phyloP scores from a whole-genome alignment of 768 basidiomycete species.

The Grammothele lineata region DNA sequence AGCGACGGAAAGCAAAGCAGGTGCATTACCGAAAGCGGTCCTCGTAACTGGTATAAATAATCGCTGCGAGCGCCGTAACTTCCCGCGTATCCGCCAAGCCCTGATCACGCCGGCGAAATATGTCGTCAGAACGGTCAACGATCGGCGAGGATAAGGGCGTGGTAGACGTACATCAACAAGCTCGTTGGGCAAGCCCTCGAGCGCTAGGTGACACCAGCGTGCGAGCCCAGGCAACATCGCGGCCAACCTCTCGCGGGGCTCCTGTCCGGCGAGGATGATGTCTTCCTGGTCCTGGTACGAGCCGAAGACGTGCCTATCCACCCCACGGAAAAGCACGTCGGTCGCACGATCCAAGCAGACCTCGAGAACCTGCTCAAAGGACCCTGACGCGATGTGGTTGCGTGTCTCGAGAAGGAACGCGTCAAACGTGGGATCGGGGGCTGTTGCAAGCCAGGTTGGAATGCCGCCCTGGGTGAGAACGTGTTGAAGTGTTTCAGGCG shows the following conservation, averaged over 20 bases:
- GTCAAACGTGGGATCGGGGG: constrained; percentile 49
- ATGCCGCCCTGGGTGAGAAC: constrained; percentile 64
- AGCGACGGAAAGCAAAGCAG: neutral
- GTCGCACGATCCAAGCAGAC: constrained; percentile 70
- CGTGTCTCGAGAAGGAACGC: constrained; percentile 69
- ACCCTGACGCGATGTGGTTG: constrained; percentile 54
- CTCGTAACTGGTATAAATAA: constrained; percentile 67
- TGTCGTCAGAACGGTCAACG: neutral
- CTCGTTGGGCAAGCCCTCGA: constrained; percentile 72
- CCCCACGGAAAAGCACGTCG: constrained; percentile 54
- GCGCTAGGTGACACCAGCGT: constrained; percentile 67
- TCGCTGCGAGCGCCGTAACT: constrained; percentile 64
- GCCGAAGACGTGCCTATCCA: constrained; percentile 62
- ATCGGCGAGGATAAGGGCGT: neutral
- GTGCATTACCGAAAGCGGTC: constrained; percentile 39
- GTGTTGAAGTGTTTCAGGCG: constrained; percentile 63
- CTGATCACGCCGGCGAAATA: constrained; percentile 31
- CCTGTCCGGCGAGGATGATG: constrained; percentile 26
- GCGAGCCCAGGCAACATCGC: constrained; percentile 77
- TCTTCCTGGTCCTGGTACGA: constrained; percentile 20
- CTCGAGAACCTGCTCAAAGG: constrained; percentile 69
- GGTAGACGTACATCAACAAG: constrained; percentile 68
- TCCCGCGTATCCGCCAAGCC: constrained; percentile 60
- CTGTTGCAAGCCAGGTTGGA: constrained; percentile 26
- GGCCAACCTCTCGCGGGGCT: constrained; percentile 63